A percentile compares a stretch with the other conserved stretches of the same genome.
Conservation (phyloP, 2,329 filamentous ascomycete genomes). For the Anthostomella pinea region DNA sequence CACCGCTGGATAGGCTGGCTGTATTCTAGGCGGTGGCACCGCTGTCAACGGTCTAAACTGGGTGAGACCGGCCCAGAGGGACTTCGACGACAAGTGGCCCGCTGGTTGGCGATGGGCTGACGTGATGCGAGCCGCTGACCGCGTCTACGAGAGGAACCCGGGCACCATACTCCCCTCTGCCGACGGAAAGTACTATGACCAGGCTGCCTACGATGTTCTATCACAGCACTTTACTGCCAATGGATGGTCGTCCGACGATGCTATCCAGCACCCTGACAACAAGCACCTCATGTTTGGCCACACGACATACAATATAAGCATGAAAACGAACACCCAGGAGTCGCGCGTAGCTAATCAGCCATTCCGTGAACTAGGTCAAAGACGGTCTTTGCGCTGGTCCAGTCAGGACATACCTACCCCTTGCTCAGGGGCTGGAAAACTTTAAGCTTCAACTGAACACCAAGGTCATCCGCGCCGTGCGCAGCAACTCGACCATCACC, state of each 20-base stretch:
- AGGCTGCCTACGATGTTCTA: constrained; percentile 11
- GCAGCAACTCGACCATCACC: constrained; percentile 44
- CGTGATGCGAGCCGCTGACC: constrained; percentile 23
- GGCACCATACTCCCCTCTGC: constrained; percentile 24
- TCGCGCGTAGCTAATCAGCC: too few relatives aligned
- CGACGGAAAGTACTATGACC: constrained; percentile 22
- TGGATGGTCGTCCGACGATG: constrained; percentile 10
- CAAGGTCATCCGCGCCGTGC: constrained; percentile 21
- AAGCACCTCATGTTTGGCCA: too few relatives aligned
- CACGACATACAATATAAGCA: too few relatives aligned
- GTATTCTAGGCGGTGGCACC: constrained; percentile 36
- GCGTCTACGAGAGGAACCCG: constrained; percentile 26
- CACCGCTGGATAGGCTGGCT: constrained; percentile 33
- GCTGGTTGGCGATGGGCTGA: constrained; percentile 29
- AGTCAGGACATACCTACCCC: constrained; percentile 18
- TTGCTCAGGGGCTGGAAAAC: constrained; percentile 12
- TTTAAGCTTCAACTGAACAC: constrained; percentile 20
- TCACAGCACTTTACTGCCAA: constrained; percentile 11
- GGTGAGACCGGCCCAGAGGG: constrained; percentile 29
- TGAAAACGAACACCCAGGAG: too few relatives aligned
- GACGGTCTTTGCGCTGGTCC: constrained; percentile 20
- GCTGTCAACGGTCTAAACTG: constrained; percentile 34
- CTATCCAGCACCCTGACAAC: constrained; percentile 13
- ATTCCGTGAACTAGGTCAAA: too few relatives aligned
- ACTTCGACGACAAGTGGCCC: constrained; percentile 30